Percentiles rank a stretch among this genome's conserved stretches.
phyloP scores from a whole-genome alignment of 2,329 filamentous ascomycete genomes.

The Monilinia fructicola region DNA sequence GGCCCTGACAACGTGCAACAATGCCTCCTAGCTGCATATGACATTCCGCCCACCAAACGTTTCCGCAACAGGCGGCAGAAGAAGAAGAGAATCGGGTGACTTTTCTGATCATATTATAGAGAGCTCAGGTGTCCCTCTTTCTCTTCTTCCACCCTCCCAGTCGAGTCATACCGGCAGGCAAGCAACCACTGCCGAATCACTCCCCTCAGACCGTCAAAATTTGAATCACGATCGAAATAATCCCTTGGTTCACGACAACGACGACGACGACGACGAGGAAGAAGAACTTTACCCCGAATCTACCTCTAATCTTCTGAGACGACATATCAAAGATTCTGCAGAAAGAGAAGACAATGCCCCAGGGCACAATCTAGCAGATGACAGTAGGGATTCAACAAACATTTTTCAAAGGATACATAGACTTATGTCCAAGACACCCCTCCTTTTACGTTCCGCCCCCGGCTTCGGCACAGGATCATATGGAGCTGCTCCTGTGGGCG shows the following conservation, averaged over 20 bases:
- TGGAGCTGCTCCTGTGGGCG: constrained; percentile 54
- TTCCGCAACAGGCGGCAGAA: constrained; percentile 23
- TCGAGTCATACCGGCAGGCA: constrained; percentile 5
- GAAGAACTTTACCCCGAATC: constrained; percentile 38
- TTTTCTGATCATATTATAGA: constrained; percentile 21
- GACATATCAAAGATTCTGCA: constrained; percentile 28
- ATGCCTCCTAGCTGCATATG: constrained; percentile 24
- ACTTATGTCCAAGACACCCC: constrained; percentile 51
- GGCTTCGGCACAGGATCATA: constrained; percentile 62
- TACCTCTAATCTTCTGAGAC: constrained; percentile 33
- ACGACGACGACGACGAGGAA: constrained; percentile 27
- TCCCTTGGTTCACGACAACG: constrained; percentile 21
- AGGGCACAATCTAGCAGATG: constrained; percentile 22
- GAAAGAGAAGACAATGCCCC: constrained; percentile 28
- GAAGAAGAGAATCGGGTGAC: constrained; percentile 17
- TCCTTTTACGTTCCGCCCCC: constrained; percentile 59
- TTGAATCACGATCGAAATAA: background rate
- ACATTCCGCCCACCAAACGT: constrained; percentile 16
- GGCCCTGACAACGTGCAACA: constrained; percentile 20
- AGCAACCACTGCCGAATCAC: background rate
- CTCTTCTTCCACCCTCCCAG: background rate
- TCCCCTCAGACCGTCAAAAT: background rate
- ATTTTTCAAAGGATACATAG: constrained; percentile 30
- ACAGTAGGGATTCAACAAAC: constrained; percentile 25
- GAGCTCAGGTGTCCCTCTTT: constrained; percentile 17